These are phyloP conservation scores for Yamadazyma ubonensis DNA, from an alignment of 805 yeast genomes.

Conservation along the genomic window DNA sequence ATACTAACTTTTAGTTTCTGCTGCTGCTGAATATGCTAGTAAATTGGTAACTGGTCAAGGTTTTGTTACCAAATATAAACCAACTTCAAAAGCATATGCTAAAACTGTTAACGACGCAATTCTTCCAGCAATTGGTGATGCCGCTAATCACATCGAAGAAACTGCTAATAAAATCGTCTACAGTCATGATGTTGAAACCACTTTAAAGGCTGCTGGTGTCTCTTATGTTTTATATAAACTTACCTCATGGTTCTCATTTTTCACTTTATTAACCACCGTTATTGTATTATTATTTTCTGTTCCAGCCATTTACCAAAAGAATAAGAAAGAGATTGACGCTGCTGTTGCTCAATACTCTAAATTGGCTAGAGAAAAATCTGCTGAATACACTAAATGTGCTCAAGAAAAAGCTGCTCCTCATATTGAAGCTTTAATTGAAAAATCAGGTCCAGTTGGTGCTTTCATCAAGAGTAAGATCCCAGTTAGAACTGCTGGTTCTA, in stretches of 20 bases:
- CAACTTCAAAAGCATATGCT: conserved; percentile 45
- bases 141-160: conserved; percentile 52
- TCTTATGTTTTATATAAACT: conserved; percentile 67
- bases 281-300: conserved; percentile 66
- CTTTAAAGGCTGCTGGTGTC: conserved; percentile 68
- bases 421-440: conserved; percentile 53
- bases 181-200: conserved; percentile 68
- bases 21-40: conserved; percentile 74
- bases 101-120: conserved; percentile 33
- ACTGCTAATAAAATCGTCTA: conserved; percentile 56
- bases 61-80: conserved; percentile 72
- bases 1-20: conserved; percentile 49
- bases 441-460: conserved; percentile 65
- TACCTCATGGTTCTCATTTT: conserved; percentile 73
- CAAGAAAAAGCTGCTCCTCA: conserved; percentile 54
- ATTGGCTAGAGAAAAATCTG: conserved; percentile 51
- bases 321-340: conserved; percentile 76
- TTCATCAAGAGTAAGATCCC: conserved; percentile 59
- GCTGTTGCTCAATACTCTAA: conserved; percentile 46
- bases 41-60: conserved; percentile 76
- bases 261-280: conserved; percentile 58
- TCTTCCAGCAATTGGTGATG: conserved; percentile 44
- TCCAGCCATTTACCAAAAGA: conserved; percentile 71
- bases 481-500: conserved; percentile 69
- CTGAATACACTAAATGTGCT: conserved; percentile 38